These are phyloP conservation scores for Metahyphopichia silvanorum DNA, from an alignment of 805 yeast genomes.

Conservation along the genomic window DNA sequence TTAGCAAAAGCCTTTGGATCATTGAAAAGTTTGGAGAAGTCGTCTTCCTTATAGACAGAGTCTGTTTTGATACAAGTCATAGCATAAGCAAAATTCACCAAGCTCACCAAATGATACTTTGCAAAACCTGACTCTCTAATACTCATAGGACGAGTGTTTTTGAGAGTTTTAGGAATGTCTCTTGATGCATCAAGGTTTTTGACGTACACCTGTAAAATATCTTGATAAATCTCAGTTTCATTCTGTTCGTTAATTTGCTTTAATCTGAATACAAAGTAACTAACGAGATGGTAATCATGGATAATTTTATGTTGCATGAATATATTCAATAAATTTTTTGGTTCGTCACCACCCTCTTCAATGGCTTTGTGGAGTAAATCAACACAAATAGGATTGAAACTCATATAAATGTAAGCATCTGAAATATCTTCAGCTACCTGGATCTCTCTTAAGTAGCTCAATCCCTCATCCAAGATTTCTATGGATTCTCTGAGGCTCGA, in stretches of 20 bases:
- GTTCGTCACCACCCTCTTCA: slow-evolving; percentile 8
- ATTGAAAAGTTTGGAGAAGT: slow-evolving; percentile 26
- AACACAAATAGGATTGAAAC: slow-evolving; percentile 26
- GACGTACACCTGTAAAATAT: slow-evolving; percentile 32
- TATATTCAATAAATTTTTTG: slow-evolving; percentile 23
- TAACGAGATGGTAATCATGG: slow-evolving; percentile 28
- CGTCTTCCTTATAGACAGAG: slow-evolving; percentile 17
- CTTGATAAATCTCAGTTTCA: slow-evolving; percentile 13
- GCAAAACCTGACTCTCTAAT: slow-evolving; percentile 6
- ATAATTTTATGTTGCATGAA: slow-evolving; percentile 28
- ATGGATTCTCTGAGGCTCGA: slow-evolving; percentile 24
- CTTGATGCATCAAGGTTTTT: slow-evolving; percentile 24
- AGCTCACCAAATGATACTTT: slow-evolving; percentile 11
- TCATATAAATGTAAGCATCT: slow-evolving; percentile 18
- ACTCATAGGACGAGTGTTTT: slow-evolving; percentile 2
- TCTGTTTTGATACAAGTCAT: slow-evolving; percentile 23
- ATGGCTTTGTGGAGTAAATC: slow-evolving; percentile 17
- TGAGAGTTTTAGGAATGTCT: slow-evolving; percentile 4
- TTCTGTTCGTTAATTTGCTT: slow-evolving; percentile 10
- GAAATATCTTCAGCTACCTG: slow-evolving; percentile 30
- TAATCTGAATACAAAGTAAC: slow-evolving; percentile 16
- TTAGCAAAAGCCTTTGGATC: slow-evolving; percentile 4
- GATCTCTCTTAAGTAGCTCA: slow-evolving; percentile 34
- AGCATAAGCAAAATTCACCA: slow-evolving; percentile 34
- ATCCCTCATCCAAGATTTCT: slow-evolving; percentile 40